phyloP scores from a whole-genome alignment of 805 yeast species.

The Metschnikowia drakensbergensis region DNA sequence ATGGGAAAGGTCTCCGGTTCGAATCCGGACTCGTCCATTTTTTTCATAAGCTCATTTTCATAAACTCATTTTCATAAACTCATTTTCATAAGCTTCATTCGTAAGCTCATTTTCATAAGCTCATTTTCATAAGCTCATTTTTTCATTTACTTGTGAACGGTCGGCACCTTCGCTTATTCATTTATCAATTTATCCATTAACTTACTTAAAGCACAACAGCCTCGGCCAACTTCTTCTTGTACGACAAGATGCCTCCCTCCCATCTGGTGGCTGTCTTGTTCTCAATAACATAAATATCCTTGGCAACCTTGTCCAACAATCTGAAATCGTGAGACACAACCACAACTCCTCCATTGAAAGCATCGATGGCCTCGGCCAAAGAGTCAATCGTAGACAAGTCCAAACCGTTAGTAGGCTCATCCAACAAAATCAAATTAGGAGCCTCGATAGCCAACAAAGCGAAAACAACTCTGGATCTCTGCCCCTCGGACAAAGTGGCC shows the following conservation, averaged over 20 bases:
- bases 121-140: no score
- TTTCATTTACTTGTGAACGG: not conserved
- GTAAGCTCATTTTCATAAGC: no score
- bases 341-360: slow-evolving; percentile 95
- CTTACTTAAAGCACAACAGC: slow-evolving; percentile 61
- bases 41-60: slow-evolving; percentile 17
- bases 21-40: slow-evolving; percentile 71
- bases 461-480: slow-evolving; percentile 97
- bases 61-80: no score
- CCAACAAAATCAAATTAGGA: slow-evolving; percentile 91
- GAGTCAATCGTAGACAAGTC: slow-evolving; percentile 98
- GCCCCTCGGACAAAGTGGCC: slow-evolving; percentile 99
- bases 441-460: slow-evolving; percentile 92
- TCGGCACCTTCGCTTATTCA: not conserved
- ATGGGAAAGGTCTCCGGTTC: slow-evolving; percentile 79
- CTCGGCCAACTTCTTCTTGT: slow-evolving; percentile 92
- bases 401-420: slow-evolving; percentile 99
- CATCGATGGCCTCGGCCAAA: slow-evolving; percentile 91
- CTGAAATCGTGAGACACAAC: slow-evolving; percentile 99
- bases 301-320: slow-evolving; percentile 92
- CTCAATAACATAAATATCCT: slow-evolving; percentile 95
- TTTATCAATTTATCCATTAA: not conserved
- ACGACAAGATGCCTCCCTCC: slow-evolving; percentile 87
- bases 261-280: slow-evolving; percentile 93
- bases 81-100: no score